phyloP scores from a whole-genome alignment of 768 basidiomycete species.

The Asterophora lycoperdoides region DNA sequence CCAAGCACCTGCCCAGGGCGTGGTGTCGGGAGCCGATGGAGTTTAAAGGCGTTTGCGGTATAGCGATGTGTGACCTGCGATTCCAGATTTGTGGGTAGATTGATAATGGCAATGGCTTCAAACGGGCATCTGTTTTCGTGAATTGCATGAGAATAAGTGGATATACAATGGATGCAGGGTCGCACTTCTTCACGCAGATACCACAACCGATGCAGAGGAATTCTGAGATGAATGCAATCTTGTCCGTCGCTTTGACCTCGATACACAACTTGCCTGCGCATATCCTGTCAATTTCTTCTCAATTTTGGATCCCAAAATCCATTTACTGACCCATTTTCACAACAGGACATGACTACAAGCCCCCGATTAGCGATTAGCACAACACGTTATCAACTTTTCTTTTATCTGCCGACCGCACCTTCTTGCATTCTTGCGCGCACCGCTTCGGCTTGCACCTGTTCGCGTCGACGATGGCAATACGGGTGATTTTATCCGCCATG shows the following conservation, averaged over 20 bases:
- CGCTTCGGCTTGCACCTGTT: conserved; percentile 96
- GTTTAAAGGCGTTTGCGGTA: conserved; percentile 97
- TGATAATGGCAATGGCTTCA: conserved; percentile 98
- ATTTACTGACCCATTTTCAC: conserved; percentile 23
- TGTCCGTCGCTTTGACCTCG: conserved; percentile 92
- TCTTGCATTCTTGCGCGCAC: conserved; percentile 98
- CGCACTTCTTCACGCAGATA: conserved; percentile 99
- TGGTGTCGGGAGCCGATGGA: conserved; percentile 95
- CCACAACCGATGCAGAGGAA: conserved; percentile 99
- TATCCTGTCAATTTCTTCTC: not conserved
- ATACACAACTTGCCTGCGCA: conserved; percentile 90
- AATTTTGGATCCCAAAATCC: not conserved
- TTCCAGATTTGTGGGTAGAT: conserved; percentile 94
- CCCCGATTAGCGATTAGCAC: conserved; percentile 17
- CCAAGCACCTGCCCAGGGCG: conserved; percentile 98
- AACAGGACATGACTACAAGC: conserved; percentile 22
- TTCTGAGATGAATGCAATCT: conserved; percentile 98
- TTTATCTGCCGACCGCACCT: conserved; percentile 42
- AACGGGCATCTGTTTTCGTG: conserved; percentile 79
- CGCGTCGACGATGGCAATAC: conserved; percentile 91
- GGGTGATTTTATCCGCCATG: conserved; percentile 95
- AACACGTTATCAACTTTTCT: conserved; percentile 2
- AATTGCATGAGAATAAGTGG: not conserved
- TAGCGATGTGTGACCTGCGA: conserved; percentile 97
- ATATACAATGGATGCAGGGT: conserved; percentile 9